phyloP scores from a whole-genome alignment of 1,284 basidiomycete species.

The Ustilago bromivora region DNA sequence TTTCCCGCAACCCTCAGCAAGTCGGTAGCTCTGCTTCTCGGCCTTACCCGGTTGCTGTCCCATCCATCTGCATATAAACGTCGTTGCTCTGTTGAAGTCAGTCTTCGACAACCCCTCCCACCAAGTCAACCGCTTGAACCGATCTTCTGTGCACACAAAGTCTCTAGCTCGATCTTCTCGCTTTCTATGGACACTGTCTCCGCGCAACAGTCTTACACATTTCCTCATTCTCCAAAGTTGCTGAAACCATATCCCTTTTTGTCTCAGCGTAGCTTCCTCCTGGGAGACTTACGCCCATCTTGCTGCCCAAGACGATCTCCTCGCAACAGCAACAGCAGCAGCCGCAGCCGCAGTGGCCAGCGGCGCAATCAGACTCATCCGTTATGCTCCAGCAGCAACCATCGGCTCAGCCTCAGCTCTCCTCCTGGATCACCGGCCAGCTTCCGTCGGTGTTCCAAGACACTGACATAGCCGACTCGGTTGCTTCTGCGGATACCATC shows the following conservation, averaged over 20 bases:
- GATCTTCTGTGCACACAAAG: not conserved
- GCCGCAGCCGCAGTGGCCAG: slow-evolving; percentile 35
- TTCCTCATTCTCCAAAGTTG: not conserved
- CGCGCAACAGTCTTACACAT: not conserved
- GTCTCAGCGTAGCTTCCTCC: slow-evolving; percentile 31
- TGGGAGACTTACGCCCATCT: slow-evolving; percentile 20
- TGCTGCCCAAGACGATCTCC: slow-evolving; percentile 41
- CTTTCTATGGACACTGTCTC: too few species aligned
- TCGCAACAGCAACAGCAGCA: slow-evolving; percentile 36
- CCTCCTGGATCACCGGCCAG: slow-evolving; percentile 24
- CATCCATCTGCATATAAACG: slow-evolving; percentile 3
- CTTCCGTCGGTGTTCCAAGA: slow-evolving; percentile 42
- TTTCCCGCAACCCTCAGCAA: not conserved
- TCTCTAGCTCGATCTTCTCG: not conserved
- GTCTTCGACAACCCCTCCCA: slow-evolving; percentile 23
- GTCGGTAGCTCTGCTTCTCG: slow-evolving; percentile 5
- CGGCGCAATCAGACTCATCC: slow-evolving; percentile 27
- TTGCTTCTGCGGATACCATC: slow-evolving; percentile 22
- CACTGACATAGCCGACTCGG: slow-evolving; percentile 21
- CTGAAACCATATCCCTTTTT: not conserved
- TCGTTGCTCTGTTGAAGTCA: slow-evolving; percentile 25
- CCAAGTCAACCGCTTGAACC: not conserved
- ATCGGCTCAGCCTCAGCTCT: not conserved
- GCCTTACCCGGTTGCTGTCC: not conserved
- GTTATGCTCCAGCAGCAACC: slow-evolving; percentile 12